A percentile compares a stretch with the other conserved stretches of the same genome.
Conservation (phyloP, 1,284 basidiomycete genomes). For the Chondrostereum purpureum region DNA sequence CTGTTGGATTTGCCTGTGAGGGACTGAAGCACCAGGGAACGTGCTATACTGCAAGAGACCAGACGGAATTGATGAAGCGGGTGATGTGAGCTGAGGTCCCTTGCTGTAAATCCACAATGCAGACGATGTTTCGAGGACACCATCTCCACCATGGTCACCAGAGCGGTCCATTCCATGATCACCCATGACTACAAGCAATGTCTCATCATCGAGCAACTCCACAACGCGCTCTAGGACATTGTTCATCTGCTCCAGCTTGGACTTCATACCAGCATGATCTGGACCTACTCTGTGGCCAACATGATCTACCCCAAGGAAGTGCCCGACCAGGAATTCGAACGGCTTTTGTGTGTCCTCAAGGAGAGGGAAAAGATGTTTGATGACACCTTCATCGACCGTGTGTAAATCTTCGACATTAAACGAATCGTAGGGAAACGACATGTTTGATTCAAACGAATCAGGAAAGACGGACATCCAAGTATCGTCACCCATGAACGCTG, state of each 20-base stretch:
- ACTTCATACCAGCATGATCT: slow-evolving; percentile 78
- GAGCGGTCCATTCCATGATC: slow-evolving; percentile 97
- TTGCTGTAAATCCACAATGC: slow-evolving; percentile 93
- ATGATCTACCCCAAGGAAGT: slow-evolving; percentile 97
- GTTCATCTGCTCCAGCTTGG: slow-evolving; percentile 87
- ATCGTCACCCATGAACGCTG: slow-evolving; percentile 92
- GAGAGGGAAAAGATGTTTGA: slow-evolving; percentile 76
- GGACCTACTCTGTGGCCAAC: slow-evolving; percentile 94
- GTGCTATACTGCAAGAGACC: slow-evolving; percentile 44
- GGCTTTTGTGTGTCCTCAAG: slow-evolving; percentile 42
- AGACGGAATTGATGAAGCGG: slow-evolving; percentile 32
- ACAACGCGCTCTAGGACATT: slow-evolving; percentile 71
- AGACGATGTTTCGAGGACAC: slow-evolving; percentile 78
- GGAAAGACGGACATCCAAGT: slow-evolving; percentile 95
- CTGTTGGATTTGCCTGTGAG: slow-evolving; percentile 77
- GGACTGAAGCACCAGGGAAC: slow-evolving; percentile 54
- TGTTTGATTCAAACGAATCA: slow-evolving; percentile 59
- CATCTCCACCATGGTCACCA: slow-evolving; percentile 96
- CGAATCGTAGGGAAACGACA: slow-evolving; percentile 85
- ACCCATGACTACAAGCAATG: slow-evolving; percentile 86
- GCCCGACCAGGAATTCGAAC: slow-evolving; percentile 81
- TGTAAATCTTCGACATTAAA: slow-evolving; percentile 99
- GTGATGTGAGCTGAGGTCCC: slow-evolving; percentile 35
- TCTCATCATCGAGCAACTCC: slow-evolving; percentile 66
- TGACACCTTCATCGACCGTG: slow-evolving; percentile 90